phyloP scores from a whole-genome alignment of 768 basidiomycete species.

The Pleurotus djamor region DNA sequence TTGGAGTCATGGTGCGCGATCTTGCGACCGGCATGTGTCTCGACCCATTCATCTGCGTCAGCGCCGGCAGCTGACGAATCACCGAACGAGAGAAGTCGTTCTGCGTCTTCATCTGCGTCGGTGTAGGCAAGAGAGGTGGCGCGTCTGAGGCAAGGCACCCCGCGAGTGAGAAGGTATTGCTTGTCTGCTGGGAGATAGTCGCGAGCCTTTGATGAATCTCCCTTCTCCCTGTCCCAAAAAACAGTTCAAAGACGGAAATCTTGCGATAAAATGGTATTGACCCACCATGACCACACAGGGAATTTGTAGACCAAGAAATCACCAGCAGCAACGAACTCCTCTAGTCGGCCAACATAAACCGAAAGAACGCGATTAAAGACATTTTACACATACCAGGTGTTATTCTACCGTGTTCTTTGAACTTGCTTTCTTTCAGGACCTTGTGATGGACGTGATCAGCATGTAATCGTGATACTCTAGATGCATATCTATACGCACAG shows the following conservation, averaged over 20 bases:
- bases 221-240: constrained; percentile 75
- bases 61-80: constrained; percentile 51
- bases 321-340: constrained; percentile 98
- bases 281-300: constrained; percentile 95
- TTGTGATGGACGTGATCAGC: constrained; percentile 39
- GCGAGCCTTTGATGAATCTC: constrained; percentile 79
- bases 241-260: constrained; percentile 3
- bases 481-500: constrained; percentile 46
- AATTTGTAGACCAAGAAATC: constrained; percentile 99
- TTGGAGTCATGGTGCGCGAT: constrained; percentile 42
- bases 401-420: constrained; percentile 97
- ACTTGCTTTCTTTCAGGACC: constrained; percentile 98
- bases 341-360: constrained; percentile 32
- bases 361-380: background rate
- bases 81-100: constrained; percentile 85
- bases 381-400: constrained; percentile 70
- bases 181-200: constrained; percentile 96
- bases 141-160: constrained; percentile 95
- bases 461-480: constrained; percentile 14
- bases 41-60: constrained; percentile 93
- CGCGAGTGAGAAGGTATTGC: constrained; percentile 94
- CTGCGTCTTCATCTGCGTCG: constrained; percentile 94
- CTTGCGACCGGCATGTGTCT: constrained; percentile 88
- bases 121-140: constrained; percentile 92
- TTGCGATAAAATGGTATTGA: constrained; percentile 7